Base-by-base conservation (phyloP, 495 filamentous ascomycete species). In the Coniosporium apollinis region DNA sequence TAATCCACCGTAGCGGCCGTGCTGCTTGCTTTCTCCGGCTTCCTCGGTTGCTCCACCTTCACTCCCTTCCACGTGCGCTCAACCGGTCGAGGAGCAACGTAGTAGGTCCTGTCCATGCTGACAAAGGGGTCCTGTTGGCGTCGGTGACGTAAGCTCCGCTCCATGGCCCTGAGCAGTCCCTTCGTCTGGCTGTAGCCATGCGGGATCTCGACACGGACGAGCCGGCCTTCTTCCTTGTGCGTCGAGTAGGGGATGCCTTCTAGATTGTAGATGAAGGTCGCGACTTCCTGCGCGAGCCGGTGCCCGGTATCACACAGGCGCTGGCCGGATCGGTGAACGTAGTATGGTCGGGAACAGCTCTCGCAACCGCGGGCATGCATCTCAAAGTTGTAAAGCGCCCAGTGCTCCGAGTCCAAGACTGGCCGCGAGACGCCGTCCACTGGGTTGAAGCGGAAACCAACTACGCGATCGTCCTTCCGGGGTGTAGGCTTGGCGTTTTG, bases 341-440 rank as follows among this genome's bases (percentile, higher is more conserved):
- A 42, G 19, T 52, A 49, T 2, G 56, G 54, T 30, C 54, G 30
- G 41, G 47, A 34, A 48, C 56, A 59, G 29, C 44, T 38, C 17
- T 29, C 32, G 42, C 56, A 59, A 28, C 44, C 43, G 9, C 38
- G 46, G 13, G 52, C 52, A 35, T 59, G 56, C 17, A 33, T 37
- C 34, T 59, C 56, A 32, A 57, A 57, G 36, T 52, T 22, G 43
- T 59, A 56, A 17, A 55, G 30, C 0, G 52, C 49, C 56, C 56
- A 56, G 39, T 40, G 39, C 39, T 59, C 56, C 19, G 33, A 31
- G 10, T 13, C 31, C 30, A 41, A 48, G 22, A 54, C 35, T 2
- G 52, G 48, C 15, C 54, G 45, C 2, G 46, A 46, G 26, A 52
- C 34, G 17, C 30, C 31, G 24, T 43, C 48, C 25, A 55, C 49